Evolutionary conservation across 495 filamentous ascomycete genomes (phyloP).

Genomic region (Articulospora tetracladia): DNA sequence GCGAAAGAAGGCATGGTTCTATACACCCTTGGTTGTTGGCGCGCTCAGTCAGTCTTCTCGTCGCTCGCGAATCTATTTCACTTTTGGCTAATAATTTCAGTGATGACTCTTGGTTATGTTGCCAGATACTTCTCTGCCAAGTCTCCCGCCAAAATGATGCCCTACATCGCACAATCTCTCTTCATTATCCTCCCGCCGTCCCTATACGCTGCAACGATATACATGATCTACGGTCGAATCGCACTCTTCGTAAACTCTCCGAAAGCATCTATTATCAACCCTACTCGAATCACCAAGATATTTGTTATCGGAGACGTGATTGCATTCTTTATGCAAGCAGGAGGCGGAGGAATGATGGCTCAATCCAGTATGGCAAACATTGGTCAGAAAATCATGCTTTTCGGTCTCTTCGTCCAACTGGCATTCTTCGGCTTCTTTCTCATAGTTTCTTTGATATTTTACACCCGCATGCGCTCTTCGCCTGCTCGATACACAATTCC

Average conservation of each 20-base stretch:
- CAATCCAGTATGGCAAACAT: slow-evolving; percentile 27
- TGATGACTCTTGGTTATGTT: slow-evolving; percentile 49
- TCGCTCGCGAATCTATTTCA: not conserved
- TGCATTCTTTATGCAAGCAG: slow-evolving; percentile 36
- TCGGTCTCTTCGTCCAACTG: slow-evolving; percentile 39
- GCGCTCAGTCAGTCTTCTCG: slow-evolving; percentile 12
- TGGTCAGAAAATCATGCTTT: slow-evolving; percentile 42
- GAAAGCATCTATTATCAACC: slow-evolving; percentile 29
- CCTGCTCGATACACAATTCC: slow-evolving; percentile 13
- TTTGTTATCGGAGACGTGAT: slow-evolving; percentile 42
- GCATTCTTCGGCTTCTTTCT: slow-evolving; percentile 48
- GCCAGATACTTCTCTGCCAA: slow-evolving; percentile 35
- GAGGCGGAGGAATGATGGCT: slow-evolving; percentile 32
- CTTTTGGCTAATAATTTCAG: slow-evolving; percentile 24
- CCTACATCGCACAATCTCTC: slow-evolving; percentile 43
- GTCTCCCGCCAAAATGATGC: slow-evolving; percentile 29
- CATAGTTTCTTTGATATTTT: slow-evolving; percentile 35
- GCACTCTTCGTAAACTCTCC: slow-evolving; percentile 41
- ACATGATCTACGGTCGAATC: slow-evolving; percentile 49
- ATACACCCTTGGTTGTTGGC: slow-evolving; percentile 2
- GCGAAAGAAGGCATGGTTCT: slow-evolving; percentile 8
- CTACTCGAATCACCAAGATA: slow-evolving; percentile 35
- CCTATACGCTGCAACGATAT: slow-evolving; percentile 48
- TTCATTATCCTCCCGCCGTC: slow-evolving; percentile 48
- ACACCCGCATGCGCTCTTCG: slow-evolving; percentile 16